A percentile compares a stretch with the other conserved stretches of the same genome.
phyloP scores from a whole-genome alignment of 176 grass and related monocot species.

The Tillandsia leiboldiana region DNA sequence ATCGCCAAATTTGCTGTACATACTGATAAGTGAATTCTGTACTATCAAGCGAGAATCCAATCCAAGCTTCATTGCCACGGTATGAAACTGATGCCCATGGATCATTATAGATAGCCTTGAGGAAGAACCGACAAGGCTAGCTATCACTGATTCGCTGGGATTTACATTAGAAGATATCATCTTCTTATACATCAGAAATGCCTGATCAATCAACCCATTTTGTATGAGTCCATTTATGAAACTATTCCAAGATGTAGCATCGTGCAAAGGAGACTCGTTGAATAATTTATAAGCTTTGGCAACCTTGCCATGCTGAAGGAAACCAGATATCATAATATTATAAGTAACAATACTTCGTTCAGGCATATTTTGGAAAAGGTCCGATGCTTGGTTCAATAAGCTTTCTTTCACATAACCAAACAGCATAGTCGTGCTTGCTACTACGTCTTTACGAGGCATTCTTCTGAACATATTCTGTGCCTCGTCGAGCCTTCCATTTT shows the following conservation, averaged over 20 bases:
- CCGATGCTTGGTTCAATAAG: slow-evolving; percentile 32
- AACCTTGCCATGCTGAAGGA: slow-evolving; percentile 44
- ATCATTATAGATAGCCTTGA: slow-evolving; percentile 37
- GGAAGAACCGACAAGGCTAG: slow-evolving; percentile 45
- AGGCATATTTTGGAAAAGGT: slow-evolving; percentile 42
- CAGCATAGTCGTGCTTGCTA: slow-evolving; percentile 45
- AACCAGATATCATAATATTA: slow-evolving; percentile 57
- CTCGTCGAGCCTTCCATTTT: slow-evolving; percentile 44
- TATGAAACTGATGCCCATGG: slow-evolving; percentile 48
- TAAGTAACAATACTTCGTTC: slow-evolving; percentile 40
- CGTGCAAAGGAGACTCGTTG: slow-evolving; percentile 31
- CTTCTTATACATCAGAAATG: slow-evolving; percentile 37
- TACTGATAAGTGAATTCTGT: slow-evolving; percentile 52
- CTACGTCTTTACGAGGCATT: slow-evolving; percentile 35
- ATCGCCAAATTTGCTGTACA: slow-evolving; percentile 65
- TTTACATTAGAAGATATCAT: slow-evolving; percentile 40
- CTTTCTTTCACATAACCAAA: slow-evolving; percentile 65
- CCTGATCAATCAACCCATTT: slow-evolving; percentile 39
- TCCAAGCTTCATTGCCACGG: slow-evolving; percentile 36
- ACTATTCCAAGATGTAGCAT: slow-evolving; percentile 43
- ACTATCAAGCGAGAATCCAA: slow-evolving; percentile 31
- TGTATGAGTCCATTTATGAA: slow-evolving; percentile 43
- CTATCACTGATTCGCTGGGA: slow-evolving; percentile 39
- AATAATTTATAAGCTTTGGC: slow-evolving; percentile 57
- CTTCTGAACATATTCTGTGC: slow-evolving; percentile 40